phyloP scores from a whole-genome alignment of 2,329 filamentous ascomycete species.

The Colletotrichum karsti region DNA sequence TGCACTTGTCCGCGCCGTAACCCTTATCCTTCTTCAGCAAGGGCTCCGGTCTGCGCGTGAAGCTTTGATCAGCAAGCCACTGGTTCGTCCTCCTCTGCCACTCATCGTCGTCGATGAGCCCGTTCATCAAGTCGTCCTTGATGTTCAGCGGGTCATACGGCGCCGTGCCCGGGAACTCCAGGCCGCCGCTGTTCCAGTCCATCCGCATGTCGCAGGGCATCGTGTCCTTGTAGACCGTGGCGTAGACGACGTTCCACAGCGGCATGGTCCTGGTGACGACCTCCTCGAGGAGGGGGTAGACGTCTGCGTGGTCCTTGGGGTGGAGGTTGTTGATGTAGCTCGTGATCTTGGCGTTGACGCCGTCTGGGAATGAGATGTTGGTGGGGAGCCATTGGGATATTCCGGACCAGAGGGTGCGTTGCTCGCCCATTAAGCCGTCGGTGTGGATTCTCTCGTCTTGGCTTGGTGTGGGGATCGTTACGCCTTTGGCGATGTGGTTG shows the following conservation, averaged over 20 bases:
- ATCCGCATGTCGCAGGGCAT: not conserved
- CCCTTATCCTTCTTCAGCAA: not conserved
- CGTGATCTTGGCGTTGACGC: not conserved
- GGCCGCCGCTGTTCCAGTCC: not conserved
- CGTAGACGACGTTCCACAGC: not conserved
- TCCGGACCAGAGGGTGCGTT: not conserved
- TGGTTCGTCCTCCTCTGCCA: not conserved
- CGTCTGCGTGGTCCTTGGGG: not conserved
- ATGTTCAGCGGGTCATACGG: not conserved
- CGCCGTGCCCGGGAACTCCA: not conserved
- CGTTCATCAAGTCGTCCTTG: not conserved
- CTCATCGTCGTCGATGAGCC: not conserved
- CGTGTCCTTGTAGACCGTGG: not conserved
- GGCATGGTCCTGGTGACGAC: not conserved
- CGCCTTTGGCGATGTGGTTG: not conserved
- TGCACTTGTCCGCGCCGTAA: not conserved
- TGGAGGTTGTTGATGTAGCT: constrained; percentile 5
- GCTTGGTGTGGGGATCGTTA: not conserved
- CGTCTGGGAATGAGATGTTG: not conserved
- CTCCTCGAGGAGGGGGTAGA: not conserved
- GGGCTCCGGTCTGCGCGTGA: not conserved
- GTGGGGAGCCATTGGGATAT: not conserved
- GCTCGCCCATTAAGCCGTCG: too few species aligned
- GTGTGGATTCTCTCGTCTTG: not conserved
- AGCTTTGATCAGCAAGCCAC: not conserved